These are phyloP conservation scores for Closterium sp. DNA, from an alignment of 139 green algal genomes.

Conservation along the genomic window DNA sequence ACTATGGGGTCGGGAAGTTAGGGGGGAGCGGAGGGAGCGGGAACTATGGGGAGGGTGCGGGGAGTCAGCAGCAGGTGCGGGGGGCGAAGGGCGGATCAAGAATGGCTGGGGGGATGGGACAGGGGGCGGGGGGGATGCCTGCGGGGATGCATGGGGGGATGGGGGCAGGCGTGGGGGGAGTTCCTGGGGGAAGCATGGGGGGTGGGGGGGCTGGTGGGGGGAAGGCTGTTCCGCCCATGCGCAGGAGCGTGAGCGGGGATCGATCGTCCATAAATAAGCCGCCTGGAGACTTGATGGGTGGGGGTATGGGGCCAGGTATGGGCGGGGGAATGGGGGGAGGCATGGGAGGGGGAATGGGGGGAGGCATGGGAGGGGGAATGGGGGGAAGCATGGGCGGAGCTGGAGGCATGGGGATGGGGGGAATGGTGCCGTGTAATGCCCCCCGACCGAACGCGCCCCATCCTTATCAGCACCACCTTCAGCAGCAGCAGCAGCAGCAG, in stretches of 20 bases:
- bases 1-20: neutral
- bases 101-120: neutral
- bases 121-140: too few relatives aligned
- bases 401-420: neutral
- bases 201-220: neutral
- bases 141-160: neutral
- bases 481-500: neutral
- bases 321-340: neutral
- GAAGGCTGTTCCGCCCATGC: neutral
- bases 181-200: too few relatives aligned
- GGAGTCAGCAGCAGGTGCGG: neutral
- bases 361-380: neutral
- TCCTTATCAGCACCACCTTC: neutral
- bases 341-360: neutral
- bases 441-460: neutral
- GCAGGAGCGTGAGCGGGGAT: neutral
- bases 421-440: neutral
- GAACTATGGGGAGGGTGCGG: neutral
- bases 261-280: neutral
- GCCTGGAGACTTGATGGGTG: neutral
- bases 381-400: neutral
- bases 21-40: neutral
- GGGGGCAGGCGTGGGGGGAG: neutral
- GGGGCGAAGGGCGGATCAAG: neutral
- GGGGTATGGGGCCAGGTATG: too few relatives aligned